A percentile compares a stretch with the other conserved stretches of the same genome.
Evolutionary conservation across 1,284 basidiomycete genomes (phyloP).

Genomic region (Ceraceosorus guamensis): DNA sequence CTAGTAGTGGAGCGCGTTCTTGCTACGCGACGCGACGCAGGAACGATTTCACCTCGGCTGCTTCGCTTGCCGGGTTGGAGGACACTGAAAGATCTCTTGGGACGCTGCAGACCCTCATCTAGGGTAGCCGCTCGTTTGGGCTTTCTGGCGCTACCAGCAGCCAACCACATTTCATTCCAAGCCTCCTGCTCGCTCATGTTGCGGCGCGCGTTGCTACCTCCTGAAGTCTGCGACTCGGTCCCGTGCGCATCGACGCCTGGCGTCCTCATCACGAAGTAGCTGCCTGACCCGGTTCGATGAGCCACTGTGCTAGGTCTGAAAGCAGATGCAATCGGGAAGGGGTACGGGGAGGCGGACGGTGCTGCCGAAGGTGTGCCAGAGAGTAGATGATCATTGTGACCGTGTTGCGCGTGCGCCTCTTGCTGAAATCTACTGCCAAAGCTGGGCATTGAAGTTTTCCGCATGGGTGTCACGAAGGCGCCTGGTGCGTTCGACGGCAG

Average conservation of each 20-base stretch:
- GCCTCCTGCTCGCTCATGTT: constrained; percentile 44
- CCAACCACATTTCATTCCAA: constrained; percentile 42
- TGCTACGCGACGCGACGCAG: too few species aligned
- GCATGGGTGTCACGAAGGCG: constrained; percentile 33
- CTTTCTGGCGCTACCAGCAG: constrained; percentile 42
- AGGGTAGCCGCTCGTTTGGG: not conserved
- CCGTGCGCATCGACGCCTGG: constrained; percentile 11
- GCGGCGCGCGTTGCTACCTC: constrained; percentile 42
- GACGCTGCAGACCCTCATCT: too few species aligned
- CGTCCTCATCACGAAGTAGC: constrained; percentile 1
- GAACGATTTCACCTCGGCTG: too few species aligned
- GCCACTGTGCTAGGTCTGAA: not conserved
- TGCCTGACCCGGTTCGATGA: too few species aligned
- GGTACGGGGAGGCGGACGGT: constrained; percentile 33
- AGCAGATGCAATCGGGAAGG: constrained; percentile 32
- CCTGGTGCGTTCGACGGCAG: not conserved
- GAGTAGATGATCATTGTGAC: not conserved
- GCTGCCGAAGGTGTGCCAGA: not conserved
- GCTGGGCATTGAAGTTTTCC: constrained; percentile 30
- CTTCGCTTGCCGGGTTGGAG: too few species aligned
- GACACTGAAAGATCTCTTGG: too few species aligned
- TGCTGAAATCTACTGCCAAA: constrained; percentile 5
- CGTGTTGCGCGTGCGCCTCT: not conserved
- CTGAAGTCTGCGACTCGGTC: constrained; percentile 43
- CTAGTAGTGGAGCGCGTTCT: too few species aligned